Evolutionary conservation across 352 stramenopile genomes (phyloP).

Genomic region (Pythium aristosporum): DNA sequence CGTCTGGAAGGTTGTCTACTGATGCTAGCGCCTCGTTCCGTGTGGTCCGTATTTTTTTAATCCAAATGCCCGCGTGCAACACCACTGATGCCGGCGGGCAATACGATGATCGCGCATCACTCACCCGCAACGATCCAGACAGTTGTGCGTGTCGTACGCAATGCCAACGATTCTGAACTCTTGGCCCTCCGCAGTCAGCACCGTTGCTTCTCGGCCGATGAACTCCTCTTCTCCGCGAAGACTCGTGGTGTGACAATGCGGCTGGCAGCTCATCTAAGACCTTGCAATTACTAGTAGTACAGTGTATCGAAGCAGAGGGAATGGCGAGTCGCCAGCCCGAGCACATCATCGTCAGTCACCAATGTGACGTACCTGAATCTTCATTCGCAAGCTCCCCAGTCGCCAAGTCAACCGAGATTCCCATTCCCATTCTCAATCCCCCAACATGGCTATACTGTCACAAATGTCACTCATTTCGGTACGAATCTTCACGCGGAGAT

Average conservation of each 20-base stretch:
- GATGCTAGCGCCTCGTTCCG: neutral
- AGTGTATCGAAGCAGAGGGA: too few species aligned
- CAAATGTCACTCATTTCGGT: neutral
- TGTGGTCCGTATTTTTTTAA: neutral
- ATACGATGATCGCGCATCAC: neutral
- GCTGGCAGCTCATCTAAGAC: neutral
- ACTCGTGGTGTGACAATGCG: neutral
- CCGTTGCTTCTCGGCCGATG: neutral
- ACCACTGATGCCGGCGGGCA: too few species aligned
- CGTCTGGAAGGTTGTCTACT: neutral
- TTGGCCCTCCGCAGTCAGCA: neutral
- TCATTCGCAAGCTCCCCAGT: neutral
- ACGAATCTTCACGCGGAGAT: conserved; percentile 2
- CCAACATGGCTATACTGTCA: conserved; percentile 4
- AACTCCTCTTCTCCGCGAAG: too few species aligned
- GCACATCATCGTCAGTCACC: neutral
- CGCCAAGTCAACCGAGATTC: neutral
- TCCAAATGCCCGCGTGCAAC: too few species aligned
- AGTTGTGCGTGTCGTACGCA: too few species aligned
- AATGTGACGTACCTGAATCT: neutral
- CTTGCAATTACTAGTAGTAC: neutral
- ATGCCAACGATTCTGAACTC: too few species aligned
- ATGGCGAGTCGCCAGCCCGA: too few species aligned
- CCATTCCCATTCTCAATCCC: too few species aligned
- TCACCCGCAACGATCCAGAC: too few species aligned